phyloP scores from a whole-genome alignment of 352 stramenopile genomes.

The Plasmopara halstedii region DNA sequence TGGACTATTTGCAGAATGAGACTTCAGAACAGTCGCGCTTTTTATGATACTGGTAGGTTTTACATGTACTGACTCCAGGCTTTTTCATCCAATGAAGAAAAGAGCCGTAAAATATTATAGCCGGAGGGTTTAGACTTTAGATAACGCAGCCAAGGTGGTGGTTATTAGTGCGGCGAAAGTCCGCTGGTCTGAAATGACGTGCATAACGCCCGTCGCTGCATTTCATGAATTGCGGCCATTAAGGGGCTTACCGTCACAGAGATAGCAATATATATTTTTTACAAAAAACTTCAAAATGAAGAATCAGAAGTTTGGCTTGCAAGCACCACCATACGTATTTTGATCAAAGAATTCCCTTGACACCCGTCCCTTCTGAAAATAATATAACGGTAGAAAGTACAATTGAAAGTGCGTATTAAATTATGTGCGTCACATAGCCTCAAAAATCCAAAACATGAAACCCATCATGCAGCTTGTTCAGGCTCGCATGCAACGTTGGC shows the following conservation, averaged over 20 bases:
- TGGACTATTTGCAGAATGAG: slow-evolving; percentile 14
- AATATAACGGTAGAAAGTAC: no score
- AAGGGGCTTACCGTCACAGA: background rate
- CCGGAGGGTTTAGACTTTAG: no score
- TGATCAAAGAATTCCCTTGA: no score
- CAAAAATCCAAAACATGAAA: slow-evolving; percentile 3
- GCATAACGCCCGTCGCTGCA: background rate
- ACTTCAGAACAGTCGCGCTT: slow-evolving; percentile 1
- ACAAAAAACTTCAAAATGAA: no score
- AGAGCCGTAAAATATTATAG: background rate
- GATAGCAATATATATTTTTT: no score
- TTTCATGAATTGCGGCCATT: slow-evolving; percentile 4
- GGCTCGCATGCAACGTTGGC: slow-evolving; percentile 44
- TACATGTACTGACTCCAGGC: slow-evolving; percentile 11
- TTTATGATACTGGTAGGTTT: slow-evolving; percentile 4
- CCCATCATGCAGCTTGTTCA: slow-evolving; percentile 35
- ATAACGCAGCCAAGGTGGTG: no score
- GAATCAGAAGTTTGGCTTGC: no score
- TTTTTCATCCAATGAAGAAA: slow-evolving; percentile 5
- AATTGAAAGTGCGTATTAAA: no score
- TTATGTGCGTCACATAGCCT: background rate
- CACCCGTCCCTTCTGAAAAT: no score
- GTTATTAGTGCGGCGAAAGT: background rate
- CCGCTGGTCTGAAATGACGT: background rate
- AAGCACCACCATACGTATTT: no score